phyloP scores from a whole-genome alignment of 495 filamentous ascomycete genomes.

The Sordaria brevicollis region DNA sequence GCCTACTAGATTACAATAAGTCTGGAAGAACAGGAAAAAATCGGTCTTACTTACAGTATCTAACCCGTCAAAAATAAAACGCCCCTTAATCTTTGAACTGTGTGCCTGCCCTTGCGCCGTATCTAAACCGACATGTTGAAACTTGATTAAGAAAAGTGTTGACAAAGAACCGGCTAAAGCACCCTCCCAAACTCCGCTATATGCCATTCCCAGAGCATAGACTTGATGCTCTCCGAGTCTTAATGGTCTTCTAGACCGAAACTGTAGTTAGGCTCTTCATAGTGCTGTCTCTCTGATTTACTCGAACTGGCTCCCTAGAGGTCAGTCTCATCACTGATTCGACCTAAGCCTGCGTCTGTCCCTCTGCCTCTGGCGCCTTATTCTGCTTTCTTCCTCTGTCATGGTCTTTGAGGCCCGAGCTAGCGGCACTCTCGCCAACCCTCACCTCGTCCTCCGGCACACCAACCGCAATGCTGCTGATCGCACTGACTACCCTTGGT shows the following conservation, averaged over 20 bases:
- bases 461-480: slow-evolving; percentile 31
- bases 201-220: background rate
- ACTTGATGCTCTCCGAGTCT: background rate
- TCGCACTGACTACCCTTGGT: slow-evolving; percentile 21
- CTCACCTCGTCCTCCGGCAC: slow-evolving; percentile 39
- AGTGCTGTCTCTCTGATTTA: background rate
- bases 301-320: background rate
- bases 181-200: background rate
- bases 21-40: background rate
- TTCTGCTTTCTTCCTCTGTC: background rate
- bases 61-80: background rate
- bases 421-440: slow-evolving; percentile 48
- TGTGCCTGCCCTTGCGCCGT: background rate
- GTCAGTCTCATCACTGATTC: background rate
- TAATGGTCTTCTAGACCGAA: background rate
- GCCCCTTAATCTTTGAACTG: background rate
- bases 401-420: slow-evolving; percentile 23
- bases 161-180: background rate
- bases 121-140: background rate
- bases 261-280: background rate
- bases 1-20: background rate
- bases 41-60: background rate
- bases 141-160: background rate
- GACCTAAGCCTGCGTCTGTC: background rate
- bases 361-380: background rate